These are phyloP conservation scores for Ramaria sp. DNA, from an alignment of 768 basidiomycete species.

Conservation along the genomic window DNA sequence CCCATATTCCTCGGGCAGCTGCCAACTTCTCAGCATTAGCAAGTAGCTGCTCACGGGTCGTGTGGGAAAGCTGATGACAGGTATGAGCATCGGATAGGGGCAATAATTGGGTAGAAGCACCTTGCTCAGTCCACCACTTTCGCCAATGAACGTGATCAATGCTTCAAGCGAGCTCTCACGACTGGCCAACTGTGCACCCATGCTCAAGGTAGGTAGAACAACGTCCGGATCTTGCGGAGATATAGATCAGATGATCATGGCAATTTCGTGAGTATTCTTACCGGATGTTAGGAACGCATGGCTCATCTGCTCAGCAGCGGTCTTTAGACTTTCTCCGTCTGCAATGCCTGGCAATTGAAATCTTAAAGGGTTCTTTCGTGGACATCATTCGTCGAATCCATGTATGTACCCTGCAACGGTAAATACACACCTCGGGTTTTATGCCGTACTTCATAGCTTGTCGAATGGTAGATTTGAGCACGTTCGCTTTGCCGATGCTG, in stretches of 20 bases:
- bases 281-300: slow-evolving; percentile 63
- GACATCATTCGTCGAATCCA: not conserved
- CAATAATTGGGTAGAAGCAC: slow-evolving; percentile 26
- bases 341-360: slow-evolving; percentile 76
- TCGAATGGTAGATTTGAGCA: slow-evolving; percentile 72
- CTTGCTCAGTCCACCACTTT: slow-evolving; percentile 71
- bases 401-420: not conserved
- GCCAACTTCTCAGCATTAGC: slow-evolving; percentile 82
- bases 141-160: slow-evolving; percentile 84
- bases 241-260: not conserved
- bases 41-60: slow-evolving; percentile 61
- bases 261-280: slow-evolving; percentile 21
- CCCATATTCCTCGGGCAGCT: slow-evolving; percentile 74
- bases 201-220: slow-evolving; percentile 66
- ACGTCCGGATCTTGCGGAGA: slow-evolving; percentile 45
- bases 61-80: slow-evolving; percentile 63
- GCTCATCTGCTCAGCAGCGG: slow-evolving; percentile 69
- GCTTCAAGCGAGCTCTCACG: slow-evolving; percentile 70
- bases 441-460: slow-evolving; percentile 76
- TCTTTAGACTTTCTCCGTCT: slow-evolving; percentile 71
- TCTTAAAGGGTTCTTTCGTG: slow-evolving; percentile 55
- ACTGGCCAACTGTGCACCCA: slow-evolving; percentile 64
- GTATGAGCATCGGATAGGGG: not conserved
- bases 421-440: slow-evolving; percentile 38
- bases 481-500: slow-evolving; percentile 52